A percentile compares a stretch with the other conserved stretches of the same genome.
Evolutionary conservation across 2,329 filamentous ascomycete genomes (phyloP).

Genomic region (Orbilia brochopaga): DNA sequence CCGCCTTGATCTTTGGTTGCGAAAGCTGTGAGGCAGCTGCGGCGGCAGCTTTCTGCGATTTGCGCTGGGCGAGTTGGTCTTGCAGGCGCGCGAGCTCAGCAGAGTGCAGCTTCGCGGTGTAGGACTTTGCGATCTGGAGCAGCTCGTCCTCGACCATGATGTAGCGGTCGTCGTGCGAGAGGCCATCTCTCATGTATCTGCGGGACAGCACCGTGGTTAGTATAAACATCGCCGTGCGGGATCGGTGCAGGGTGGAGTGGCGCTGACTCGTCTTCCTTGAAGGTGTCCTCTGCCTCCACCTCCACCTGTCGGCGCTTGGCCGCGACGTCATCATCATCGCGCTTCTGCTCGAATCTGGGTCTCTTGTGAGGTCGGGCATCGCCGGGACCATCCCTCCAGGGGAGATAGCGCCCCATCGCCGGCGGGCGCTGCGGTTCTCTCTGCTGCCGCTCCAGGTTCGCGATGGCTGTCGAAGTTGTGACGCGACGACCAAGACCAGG

Average conservation of each 20-base stretch:
- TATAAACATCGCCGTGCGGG: neutral
- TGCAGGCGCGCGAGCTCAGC: slow-evolving; percentile 77
- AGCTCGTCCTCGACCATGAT: slow-evolving; percentile 87
- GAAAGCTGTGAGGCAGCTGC: slow-evolving; percentile 24
- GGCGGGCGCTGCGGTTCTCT: slow-evolving; percentile 9
- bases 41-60: slow-evolving; percentile 15
- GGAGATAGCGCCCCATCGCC: slow-evolving; percentile 44
- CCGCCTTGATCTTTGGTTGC: slow-evolving; percentile 26
- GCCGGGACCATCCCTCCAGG: slow-evolving; percentile 41
- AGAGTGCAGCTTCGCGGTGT: slow-evolving; percentile 75
- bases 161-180: slow-evolving; percentile 68
- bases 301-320: neutral
- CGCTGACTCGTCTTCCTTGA: slow-evolving; percentile 38
- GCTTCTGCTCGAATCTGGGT: slow-evolving; percentile 6
- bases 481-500: neutral
- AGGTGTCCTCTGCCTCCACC: slow-evolving; percentile 9
- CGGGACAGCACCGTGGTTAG: neutral
- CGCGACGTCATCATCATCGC: slow-evolving; percentile 1
- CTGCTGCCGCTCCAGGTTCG: slow-evolving; percentile 23
- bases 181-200: slow-evolving; percentile 46
- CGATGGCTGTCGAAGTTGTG: slow-evolving; percentile 7
- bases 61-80: slow-evolving; percentile 54
- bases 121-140: slow-evolving; percentile 69
- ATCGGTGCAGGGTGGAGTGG: neutral
- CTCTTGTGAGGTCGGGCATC: slow-evolving; percentile 25